A percentile compares a stretch with the other conserved stretches of the same genome.
phyloP scores from a whole-genome alignment of 2,329 filamentous ascomycete genomes.

The Diaporthe ampelina region DNA sequence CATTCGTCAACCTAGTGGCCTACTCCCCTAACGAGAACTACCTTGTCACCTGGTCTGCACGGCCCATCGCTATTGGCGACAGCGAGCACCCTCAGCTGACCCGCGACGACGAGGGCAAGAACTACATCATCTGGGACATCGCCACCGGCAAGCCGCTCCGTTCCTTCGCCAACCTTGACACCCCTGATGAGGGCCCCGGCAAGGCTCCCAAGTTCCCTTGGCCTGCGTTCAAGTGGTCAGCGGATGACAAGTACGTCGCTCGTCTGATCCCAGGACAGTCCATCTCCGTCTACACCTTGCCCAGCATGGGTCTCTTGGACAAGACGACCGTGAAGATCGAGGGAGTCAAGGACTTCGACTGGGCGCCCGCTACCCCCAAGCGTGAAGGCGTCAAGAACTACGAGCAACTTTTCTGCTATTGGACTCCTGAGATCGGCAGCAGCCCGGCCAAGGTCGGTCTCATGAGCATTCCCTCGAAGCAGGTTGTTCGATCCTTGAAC shows the following conservation, averaged over 20 bases:
- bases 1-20: constrained; percentile 94
- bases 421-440: constrained; percentile 98
- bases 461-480: constrained; percentile 96
- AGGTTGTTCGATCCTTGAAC: constrained; percentile 94
- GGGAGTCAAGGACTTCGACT: constrained; percentile 97
- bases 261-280: constrained; percentile 89
- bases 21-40: constrained; percentile 96
- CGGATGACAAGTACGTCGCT: constrained; percentile 97
- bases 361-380: constrained; percentile 86
- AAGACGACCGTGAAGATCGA: constrained; percentile 97
- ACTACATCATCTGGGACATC: constrained; percentile 99
- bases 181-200: constrained; percentile 74
- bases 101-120: constrained; percentile 96
- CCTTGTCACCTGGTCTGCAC: constrained; percentile 95
- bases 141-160: constrained; percentile 89
- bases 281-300: constrained; percentile 96
- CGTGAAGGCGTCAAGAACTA: constrained; percentile 90
- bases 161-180: constrained; percentile 92
- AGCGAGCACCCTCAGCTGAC: constrained; percentile 86
- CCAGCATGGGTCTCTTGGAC: constrained; percentile 88
- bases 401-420: constrained; percentile 98
- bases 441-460: constrained; percentile 97
- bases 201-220: constrained; percentile 91
- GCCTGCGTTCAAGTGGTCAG: constrained; percentile 99
- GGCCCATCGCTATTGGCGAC: constrained; percentile 92